Conservation (phyloP, 2,329 filamentous ascomycete species). For the Xylaria sp. region DNA sequence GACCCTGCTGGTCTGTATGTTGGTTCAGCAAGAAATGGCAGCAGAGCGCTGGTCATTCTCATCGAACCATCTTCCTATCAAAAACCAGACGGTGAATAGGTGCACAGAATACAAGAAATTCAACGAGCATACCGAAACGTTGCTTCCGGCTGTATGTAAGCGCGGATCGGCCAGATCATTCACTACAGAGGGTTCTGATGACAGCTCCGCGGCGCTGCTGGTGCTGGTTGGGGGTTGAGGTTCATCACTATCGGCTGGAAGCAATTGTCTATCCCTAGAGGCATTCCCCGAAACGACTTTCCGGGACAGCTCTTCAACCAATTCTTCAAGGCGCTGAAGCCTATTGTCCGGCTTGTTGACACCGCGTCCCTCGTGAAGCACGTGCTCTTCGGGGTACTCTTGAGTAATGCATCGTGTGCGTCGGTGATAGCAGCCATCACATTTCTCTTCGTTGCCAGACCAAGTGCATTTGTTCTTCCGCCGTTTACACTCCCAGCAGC, state of each 20-base stretch:
- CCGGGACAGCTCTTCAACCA: slow-evolving; percentile 24
- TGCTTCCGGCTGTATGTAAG: neutral
- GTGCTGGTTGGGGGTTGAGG: neutral
- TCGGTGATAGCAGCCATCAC: slow-evolving; percentile 31
- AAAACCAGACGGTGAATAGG: neutral
- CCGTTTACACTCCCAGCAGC: slow-evolving; percentile 39
- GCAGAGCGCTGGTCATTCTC: slow-evolving; percentile 1
- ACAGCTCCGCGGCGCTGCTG: neutral
- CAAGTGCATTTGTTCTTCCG: slow-evolving; percentile 36
- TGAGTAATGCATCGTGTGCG: slow-evolving; percentile 31
- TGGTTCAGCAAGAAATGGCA: slow-evolving; percentile 16
- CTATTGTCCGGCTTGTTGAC: slow-evolving; percentile 16
- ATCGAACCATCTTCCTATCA: slow-evolving; percentile 4
- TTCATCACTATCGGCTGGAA: slow-evolving; percentile 9
- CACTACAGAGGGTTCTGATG: neutral
- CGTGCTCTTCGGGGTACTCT: slow-evolving; percentile 27
- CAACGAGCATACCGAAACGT: slow-evolving; percentile 6
- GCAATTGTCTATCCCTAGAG: neutral
- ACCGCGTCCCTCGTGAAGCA: neutral
- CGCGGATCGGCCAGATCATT: neutral
- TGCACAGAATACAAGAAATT: neutral
- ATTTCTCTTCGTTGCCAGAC: slow-evolving; percentile 25
- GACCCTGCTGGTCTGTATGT: slow-evolving; percentile 11
- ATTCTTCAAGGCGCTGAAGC: slow-evolving; percentile 28
- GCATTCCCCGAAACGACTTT: slow-evolving; percentile 7